phyloP scores from a whole-genome alignment of 2,329 filamentous ascomycete genomes.

The Aureobasidium sp. region DNA sequence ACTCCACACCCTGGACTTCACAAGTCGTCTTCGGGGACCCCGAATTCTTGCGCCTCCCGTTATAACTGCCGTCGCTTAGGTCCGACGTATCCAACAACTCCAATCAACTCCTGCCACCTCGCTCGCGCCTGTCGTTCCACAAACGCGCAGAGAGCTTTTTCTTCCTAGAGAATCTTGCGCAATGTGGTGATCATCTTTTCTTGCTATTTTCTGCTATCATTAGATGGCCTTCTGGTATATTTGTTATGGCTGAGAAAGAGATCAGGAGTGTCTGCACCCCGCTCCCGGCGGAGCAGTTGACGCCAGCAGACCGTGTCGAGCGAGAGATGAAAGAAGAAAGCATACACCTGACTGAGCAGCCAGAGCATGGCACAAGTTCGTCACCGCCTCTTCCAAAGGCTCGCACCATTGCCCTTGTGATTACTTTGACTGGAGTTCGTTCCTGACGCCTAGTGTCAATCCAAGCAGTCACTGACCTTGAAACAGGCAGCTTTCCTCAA shows the following conservation, averaged over 20 bases:
- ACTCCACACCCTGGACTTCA: too few species aligned
- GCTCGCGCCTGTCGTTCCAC: not conserved
- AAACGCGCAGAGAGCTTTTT: not conserved
- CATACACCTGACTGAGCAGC: not conserved
- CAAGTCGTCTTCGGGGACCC: not conserved
- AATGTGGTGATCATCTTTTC: not conserved
- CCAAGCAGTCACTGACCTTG: slow-evolving; percentile 18
- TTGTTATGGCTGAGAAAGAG: slow-evolving; percentile 1
- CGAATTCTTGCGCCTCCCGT: not conserved
- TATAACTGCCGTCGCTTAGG: not conserved
- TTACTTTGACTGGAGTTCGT: slow-evolving; percentile 27
- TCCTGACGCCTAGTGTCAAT: not conserved
- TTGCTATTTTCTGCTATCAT: not conserved
- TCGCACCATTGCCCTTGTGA: slow-evolving; percentile 26
- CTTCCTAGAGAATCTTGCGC: not conserved
- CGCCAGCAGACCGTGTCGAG: not conserved
- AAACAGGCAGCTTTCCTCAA: slow-evolving; percentile 18
- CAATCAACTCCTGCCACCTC: slow-evolving; percentile 8
- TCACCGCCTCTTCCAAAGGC: slow-evolving; percentile 20
- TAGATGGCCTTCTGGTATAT: not conserved
- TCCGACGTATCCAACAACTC: not conserved
- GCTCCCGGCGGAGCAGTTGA: not conserved
- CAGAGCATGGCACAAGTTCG: not conserved
- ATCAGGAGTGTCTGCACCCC: not conserved
- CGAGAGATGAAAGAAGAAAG: not conserved